Conservation (phyloP, 179 eudicot genomes). For the Silene noctiflora region DNA sequence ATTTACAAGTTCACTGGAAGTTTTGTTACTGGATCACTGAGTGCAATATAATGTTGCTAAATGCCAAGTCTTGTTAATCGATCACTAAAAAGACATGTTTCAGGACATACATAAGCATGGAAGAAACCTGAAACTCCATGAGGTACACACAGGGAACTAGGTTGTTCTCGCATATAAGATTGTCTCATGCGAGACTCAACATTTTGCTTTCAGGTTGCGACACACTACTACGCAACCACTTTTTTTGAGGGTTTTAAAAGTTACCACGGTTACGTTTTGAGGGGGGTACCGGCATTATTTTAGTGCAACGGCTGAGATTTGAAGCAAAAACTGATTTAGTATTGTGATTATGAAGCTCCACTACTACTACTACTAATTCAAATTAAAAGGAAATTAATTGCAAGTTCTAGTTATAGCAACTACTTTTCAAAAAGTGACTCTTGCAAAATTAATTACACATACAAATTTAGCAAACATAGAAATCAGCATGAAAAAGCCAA, state of each 20-base stretch:
- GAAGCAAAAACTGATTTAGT: not conserved
- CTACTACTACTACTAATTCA: not conserved
- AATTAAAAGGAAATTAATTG: not conserved
- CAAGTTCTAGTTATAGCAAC: conserved; percentile 1
- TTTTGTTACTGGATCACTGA: not conserved
- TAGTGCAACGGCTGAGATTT: not conserved
- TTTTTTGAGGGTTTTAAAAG: not conserved
- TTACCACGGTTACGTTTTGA: not conserved
- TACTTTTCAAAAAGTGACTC: conserved; percentile 9
- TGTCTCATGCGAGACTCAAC: not conserved
- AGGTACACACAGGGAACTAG: not conserved
- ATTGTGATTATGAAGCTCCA: not conserved
- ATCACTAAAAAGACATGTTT: not conserved
- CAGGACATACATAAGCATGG: not conserved
- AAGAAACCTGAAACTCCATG: not conserved
- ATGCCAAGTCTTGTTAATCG: not conserved
- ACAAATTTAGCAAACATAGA: conserved; percentile 14
- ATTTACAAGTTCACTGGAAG: not conserved
- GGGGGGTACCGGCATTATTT: not conserved
- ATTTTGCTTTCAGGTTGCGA: not conserved
- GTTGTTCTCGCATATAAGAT: not conserved
- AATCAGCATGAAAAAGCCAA: conserved; percentile 27
- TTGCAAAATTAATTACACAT: not conserved
- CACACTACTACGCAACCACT: not conserved
- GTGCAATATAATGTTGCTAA: not conserved